phyloP scores from a whole-genome alignment of 129 eudicot genomes.

The Scalesia atractyloides region DNA sequence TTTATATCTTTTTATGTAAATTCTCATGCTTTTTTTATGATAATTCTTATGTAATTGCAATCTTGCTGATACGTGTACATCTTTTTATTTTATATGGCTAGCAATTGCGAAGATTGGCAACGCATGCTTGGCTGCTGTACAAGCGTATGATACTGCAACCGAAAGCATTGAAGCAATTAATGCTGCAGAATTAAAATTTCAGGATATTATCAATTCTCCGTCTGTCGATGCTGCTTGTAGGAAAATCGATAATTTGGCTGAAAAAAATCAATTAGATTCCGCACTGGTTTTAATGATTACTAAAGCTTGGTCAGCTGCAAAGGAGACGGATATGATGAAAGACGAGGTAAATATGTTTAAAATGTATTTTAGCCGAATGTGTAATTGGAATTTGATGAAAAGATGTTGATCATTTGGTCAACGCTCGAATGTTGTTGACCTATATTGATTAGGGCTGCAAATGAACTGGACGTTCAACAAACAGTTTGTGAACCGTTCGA shows the following conservation, averaged over 20 bases:
- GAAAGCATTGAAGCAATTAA: conserved; percentile 75
- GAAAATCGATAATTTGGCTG: conserved; percentile 78
- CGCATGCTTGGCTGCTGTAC: conserved; percentile 70
- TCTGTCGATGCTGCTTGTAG: conserved; percentile 77
- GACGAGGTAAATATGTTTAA: conserved; percentile 56
- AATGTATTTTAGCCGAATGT: no score
- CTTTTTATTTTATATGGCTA: conserved; percentile 22
- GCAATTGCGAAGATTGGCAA: conserved; percentile 68
- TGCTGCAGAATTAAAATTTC: conserved; percentile 80
- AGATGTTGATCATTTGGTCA: no score
- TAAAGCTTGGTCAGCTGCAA: conserved; percentile 94
- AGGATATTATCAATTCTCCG: conserved; percentile 86
- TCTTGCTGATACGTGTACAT: conserved; percentile 6
- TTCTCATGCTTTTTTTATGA: no score
- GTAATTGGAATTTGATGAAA: no score
- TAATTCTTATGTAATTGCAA: neutral
- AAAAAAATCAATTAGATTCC: conserved; percentile 75
- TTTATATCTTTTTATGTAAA: no score
- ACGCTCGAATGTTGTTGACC: no score
- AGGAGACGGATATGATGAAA: conserved; percentile 66
- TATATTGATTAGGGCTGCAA: no score
- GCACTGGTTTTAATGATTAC: conserved; percentile 62
- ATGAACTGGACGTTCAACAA: no score
- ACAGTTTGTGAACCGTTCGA: no score
- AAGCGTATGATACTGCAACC: conserved; percentile 70